Evolutionary conservation across 2,329 filamentous ascomycete species (phyloP), one percentile per base, ranked within the genome.

Genomic region (Neonectria neomacrospora): DNA sequence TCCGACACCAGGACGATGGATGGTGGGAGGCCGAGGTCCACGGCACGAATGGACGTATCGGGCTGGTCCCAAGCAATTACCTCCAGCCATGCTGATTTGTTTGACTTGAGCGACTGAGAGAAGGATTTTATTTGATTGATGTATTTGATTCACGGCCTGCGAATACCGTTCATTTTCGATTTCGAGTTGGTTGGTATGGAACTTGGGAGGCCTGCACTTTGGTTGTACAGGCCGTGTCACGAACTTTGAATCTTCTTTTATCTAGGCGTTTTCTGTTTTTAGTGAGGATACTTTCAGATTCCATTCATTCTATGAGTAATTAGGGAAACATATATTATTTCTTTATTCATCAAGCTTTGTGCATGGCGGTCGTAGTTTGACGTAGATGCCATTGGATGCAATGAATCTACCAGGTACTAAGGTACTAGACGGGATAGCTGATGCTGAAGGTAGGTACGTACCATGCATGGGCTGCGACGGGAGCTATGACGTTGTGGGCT

Each of bases 21-120:
- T 99, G 96, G 96, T 99, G 96, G 96, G 96, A 99, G 81, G 96
- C 96, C 12, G 95, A 97, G 78, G 88, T 97, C 42, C 92, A 94
- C 48, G 90, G 90, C 23, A 84, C 85, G 67, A 86, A 84, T 66
- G 88, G 85, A 53, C 83, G 80, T 53, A 76, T 84, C 61, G 88
- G 88, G 64, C 81, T 91, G 74, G 88, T 91, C 68, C 88, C 88
- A 67, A 90, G 88, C 77, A 91, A 91, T 75, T 91, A 91, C 71
- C 81, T 91, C 63, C 85, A 88, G 76, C 79, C 83, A 47, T 83
- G 82, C 64, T 86, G 73, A 75, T 61, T 30, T 50, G 7, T 39
- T 63, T 64, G 37, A 59, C 53, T 32, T 45, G 39, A 64, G 51
- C 62, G 16, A 55, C 28, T 53, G 39, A 61, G 51, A 47, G 58